Percentiles rank a stretch among this genome's conserved stretches.
Evolutionary conservation across 192 early-diverging fungal genomes (phyloP).

Genomic region (Backusella macrospora): DNA sequence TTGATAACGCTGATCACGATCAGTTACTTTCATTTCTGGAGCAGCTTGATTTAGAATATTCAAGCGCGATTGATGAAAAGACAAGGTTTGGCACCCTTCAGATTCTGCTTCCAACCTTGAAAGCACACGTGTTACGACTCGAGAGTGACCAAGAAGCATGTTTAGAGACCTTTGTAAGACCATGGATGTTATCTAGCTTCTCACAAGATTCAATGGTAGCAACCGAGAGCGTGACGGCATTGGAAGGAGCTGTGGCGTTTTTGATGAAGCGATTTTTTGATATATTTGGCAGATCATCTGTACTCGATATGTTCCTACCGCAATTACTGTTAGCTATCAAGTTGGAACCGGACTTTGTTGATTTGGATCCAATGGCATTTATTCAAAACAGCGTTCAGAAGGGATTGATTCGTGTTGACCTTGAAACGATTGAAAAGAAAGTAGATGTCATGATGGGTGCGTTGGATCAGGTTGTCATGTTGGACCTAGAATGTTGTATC

Average conservation of each 20-base stretch:
- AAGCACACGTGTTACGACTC: slow-evolving; percentile 25
- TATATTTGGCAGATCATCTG: not conserved
- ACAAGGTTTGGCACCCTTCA: slow-evolving; percentile 37
- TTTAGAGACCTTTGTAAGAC: slow-evolving; percentile 18
- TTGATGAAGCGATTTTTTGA: slow-evolving; percentile 23
- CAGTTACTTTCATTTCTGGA: slow-evolving; percentile 22
- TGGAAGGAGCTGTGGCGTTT: slow-evolving; percentile 19
- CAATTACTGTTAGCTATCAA: slow-evolving; percentile 31
- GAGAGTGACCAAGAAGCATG: slow-evolving; percentile 22
- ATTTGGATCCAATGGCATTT: slow-evolving; percentile 32
- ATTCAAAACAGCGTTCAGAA: slow-evolving; percentile 2
- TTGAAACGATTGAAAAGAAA: not conserved
- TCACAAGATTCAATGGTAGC: slow-evolving; percentile 36
- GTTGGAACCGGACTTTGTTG: slow-evolving; percentile 39
- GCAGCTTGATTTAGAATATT: slow-evolving; percentile 23
- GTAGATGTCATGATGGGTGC: not conserved
- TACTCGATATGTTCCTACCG: slow-evolving; percentile 15
- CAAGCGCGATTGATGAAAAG: slow-evolving; percentile 28
- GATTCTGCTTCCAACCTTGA: slow-evolving; percentile 33
- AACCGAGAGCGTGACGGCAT: slow-evolving; percentile 29
- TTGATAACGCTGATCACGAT: slow-evolving; percentile 22
- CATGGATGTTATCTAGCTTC: slow-evolving; percentile 32
- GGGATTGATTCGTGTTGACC: not conserved
- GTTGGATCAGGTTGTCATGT: not conserved
- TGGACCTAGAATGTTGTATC: slow-evolving; percentile 42